Percentiles rank a stretch among this genome's conserved stretches.
phyloP scores from a whole-genome alignment of 441 rosid species.

The Monsonia emarginata region DNA sequence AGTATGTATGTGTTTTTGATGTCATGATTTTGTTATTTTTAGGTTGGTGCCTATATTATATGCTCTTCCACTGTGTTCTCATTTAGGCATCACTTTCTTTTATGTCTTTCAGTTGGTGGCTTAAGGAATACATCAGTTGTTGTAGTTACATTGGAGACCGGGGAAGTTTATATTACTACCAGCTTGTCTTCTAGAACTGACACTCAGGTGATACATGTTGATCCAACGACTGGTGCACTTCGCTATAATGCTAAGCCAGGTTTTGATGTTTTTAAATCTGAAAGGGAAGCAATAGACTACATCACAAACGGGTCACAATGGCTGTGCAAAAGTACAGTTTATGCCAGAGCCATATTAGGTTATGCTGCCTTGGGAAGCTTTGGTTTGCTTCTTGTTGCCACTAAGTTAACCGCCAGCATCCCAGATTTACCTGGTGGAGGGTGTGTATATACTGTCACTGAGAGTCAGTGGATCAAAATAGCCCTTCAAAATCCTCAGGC shows the following conservation, averaged over 20 bases:
- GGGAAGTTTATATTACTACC: slow-evolving; percentile 65
- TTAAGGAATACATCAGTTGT: slow-evolving; percentile 54
- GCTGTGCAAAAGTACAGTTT: slow-evolving; percentile 33
- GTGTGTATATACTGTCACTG: slow-evolving; percentile 63
- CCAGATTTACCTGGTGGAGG: slow-evolving; percentile 89
- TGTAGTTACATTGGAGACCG: slow-evolving; percentile 53
- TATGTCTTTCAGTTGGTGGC: slow-evolving; percentile 33
- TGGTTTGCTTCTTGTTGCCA: slow-evolving; percentile 82
- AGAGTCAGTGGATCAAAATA: slow-evolving; percentile 82
- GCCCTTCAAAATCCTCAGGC: slow-evolving; percentile 68
- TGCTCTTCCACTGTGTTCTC: not conserved
- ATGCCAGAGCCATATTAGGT: slow-evolving; percentile 72
- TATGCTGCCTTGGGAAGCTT: slow-evolving; percentile 72
- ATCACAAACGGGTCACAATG: slow-evolving; percentile 60
- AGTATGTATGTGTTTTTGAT: not conserved
- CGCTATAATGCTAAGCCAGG: slow-evolving; percentile 57
- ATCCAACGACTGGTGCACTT: slow-evolving; percentile 75
- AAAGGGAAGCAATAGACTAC: slow-evolving; percentile 67
- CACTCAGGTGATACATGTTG: slow-evolving; percentile 76
- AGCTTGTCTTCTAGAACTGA: slow-evolving; percentile 52
- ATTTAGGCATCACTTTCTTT: slow-evolving; percentile 1
- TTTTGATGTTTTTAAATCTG: slow-evolving; percentile 56
- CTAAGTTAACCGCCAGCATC: slow-evolving; percentile 55
- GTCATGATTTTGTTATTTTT: not conserved
- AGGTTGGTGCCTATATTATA: not conserved